phyloP scores from a whole-genome alignment of 1,284 basidiomycete genomes.

The Porodaedalea pini region DNA sequence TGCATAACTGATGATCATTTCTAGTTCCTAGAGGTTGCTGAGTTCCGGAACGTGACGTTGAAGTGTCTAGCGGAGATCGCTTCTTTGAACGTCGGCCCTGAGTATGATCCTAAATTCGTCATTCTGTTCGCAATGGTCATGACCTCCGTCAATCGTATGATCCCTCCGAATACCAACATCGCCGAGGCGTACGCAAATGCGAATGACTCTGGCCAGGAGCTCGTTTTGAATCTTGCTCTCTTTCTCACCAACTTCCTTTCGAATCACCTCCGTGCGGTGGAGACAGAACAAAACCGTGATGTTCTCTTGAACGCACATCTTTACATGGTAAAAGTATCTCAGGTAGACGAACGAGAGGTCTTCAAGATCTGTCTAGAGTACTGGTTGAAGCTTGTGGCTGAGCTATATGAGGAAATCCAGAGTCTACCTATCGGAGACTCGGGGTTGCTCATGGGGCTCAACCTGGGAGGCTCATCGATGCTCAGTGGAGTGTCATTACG shows the following conservation, averaged over 20 bases:
- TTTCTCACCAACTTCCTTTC: conserved; percentile 98
- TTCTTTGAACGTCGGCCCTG: conserved; percentile 90
- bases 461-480: conserved; percentile 71
- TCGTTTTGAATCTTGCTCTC: conserved; percentile 94
- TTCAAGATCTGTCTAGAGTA: conserved; percentile 99
- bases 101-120: conserved; percentile 98
- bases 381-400: conserved; percentile 97
- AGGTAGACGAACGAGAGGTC: conserved; percentile 97
- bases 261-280: conserved; percentile 87
- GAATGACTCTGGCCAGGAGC: conserved; percentile 92
- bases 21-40: conserved; percentile 93
- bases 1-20: conserved; percentile 18
- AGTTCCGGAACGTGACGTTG: conserved; percentile 96
- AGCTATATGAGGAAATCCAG: conserved; percentile 98
- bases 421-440: conserved; percentile 90
- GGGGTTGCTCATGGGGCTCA: conserved; percentile 90
- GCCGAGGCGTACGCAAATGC: conserved; percentile 90
- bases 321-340: conserved; percentile 98
- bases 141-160: conserved; percentile 95
- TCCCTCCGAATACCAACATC: conserved; percentile 95
- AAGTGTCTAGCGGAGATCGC: conserved; percentile 99
- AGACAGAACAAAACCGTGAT: conserved; percentile 89
- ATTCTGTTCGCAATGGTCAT: conserved; percentile 98
- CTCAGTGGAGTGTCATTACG: conserved; percentile 77
- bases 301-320: conserved; percentile 95